Conservation (phyloP, 2,329 filamentous ascomycete species). For the Nemania sp. region DNA sequence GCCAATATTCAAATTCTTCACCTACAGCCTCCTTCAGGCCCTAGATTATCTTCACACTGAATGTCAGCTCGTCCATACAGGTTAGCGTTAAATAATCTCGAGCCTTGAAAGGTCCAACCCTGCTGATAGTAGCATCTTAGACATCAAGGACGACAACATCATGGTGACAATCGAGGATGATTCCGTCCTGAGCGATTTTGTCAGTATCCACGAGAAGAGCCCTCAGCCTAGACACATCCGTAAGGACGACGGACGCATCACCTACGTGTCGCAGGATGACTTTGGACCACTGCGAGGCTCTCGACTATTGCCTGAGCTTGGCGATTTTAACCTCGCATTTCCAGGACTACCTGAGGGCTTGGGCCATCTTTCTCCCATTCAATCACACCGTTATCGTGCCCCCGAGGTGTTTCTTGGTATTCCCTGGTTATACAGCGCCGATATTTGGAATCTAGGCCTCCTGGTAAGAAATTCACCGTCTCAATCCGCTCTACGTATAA, state of each 20-base stretch:
- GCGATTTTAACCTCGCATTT: slow-evolving; percentile 9
- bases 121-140: not conserved
- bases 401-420: slow-evolving; percentile 9
- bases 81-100: not conserved
- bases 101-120: not conserved
- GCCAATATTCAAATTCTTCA: not conserved
- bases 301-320: not conserved
- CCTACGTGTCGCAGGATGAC: not conserved
- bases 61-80: slow-evolving; percentile 1
- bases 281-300: slow-evolving; percentile 1
- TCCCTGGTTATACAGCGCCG: slow-evolving; percentile 9
- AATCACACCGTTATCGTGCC: slow-evolving; percentile 1
- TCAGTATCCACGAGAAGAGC: not conserved
- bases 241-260: not conserved
- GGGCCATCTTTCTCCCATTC: slow-evolving; percentile 5
- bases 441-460: slow-evolving; percentile 13
- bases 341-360: not conserved
- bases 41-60: slow-evolving; percentile 8
- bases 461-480: not conserved
- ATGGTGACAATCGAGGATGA: slow-evolving; percentile 7
- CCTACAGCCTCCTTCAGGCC: not conserved
- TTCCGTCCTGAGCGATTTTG: not conserved
- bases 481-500: not conserved
- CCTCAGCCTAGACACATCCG: not conserved
- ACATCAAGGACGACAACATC: slow-evolving; percentile 12